Evolutionary conservation across 2,329 filamentous ascomycete genomes (phyloP).

Genomic region (Beauveria caledonica): DNA sequence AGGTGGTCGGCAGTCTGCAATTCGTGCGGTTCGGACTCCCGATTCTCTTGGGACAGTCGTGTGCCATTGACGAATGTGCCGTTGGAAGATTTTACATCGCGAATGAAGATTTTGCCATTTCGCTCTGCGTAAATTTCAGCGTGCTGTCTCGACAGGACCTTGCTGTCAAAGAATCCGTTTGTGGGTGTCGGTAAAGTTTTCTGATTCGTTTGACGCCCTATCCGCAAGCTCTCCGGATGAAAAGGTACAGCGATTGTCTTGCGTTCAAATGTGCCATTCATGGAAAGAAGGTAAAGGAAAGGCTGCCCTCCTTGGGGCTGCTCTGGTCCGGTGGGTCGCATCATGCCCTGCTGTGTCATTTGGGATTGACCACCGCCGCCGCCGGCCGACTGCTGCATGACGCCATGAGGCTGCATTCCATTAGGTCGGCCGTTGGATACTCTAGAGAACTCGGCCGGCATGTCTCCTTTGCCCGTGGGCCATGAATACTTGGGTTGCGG

Average conservation of each 20-base stretch:
- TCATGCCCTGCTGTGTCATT: slow-evolving; percentile 37
- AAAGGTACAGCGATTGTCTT: slow-evolving; percentile 94
- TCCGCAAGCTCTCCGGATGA: slow-evolving; percentile 85
- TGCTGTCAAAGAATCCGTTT: slow-evolving; percentile 97
- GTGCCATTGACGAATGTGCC: slow-evolving; percentile 95
- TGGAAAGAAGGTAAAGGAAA: slow-evolving; percentile 75
- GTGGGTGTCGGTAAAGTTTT: slow-evolving; percentile 85
- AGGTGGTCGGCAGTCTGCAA: slow-evolving; percentile 84
- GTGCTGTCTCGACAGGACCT: slow-evolving; percentile 91
- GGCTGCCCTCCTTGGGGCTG: slow-evolving; percentile 58
- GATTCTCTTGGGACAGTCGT: slow-evolving; percentile 84
- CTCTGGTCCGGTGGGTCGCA: slow-evolving; percentile 58
- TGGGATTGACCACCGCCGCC: slow-evolving; percentile 23
- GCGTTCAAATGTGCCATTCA: slow-evolving; percentile 94
- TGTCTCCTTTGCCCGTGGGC: slow-evolving; percentile 40
- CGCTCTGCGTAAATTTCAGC: slow-evolving; percentile 87
- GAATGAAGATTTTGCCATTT: slow-evolving; percentile 87
- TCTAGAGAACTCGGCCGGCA: slow-evolving; percentile 39
- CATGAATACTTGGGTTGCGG: slow-evolving; percentile 43
- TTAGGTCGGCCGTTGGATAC: slow-evolving; percentile 35
- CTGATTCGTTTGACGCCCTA: slow-evolving; percentile 93
- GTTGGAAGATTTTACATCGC: slow-evolving; percentile 97
- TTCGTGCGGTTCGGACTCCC: slow-evolving; percentile 93
- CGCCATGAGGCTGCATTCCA: slow-evolving; percentile 29
- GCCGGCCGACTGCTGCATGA: slow-evolving; percentile 23